These are phyloP conservation scores for Tetrahymena elliotti DNA, from an alignment of 73 alveolate species.

Conservation along the genomic window DNA sequence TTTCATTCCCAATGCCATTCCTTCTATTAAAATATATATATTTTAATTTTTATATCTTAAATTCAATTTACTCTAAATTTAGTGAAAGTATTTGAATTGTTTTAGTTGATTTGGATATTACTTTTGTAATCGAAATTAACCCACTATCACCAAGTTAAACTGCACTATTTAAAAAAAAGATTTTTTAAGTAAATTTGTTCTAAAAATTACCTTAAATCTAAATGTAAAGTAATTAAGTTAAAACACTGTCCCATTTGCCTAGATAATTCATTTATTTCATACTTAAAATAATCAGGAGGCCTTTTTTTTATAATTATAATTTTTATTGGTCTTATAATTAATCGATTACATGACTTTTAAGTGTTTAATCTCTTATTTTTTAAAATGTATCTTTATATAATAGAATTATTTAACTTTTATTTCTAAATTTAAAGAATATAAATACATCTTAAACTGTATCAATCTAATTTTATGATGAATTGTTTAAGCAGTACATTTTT, in stretches of 20 bases:
- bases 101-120: no score
- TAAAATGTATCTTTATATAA: not conserved
- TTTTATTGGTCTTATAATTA: not conserved
- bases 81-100: no score
- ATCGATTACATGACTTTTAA: not conserved
- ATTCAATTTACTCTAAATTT: not conserved
- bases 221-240: not conserved
- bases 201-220: not conserved
- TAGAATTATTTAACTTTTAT: no score
- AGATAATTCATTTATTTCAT: not conserved
- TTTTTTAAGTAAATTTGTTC: no score
- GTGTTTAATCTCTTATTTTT: not conserved
- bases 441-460: not conserved
- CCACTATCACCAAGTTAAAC: not conserved
- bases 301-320: not conserved
- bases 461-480: no score
- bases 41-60: no score
- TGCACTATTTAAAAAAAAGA: not conserved
- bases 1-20: not conserved
- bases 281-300: not conserved
- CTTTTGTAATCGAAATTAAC: not conserved
- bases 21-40: not conserved
- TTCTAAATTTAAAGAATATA: no score
- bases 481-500: not conserved
- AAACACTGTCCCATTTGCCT: not conserved